Evolutionary conservation across 2,329 filamentous ascomycete genomes (phyloP), one percentile per base, ranked within the genome.

Genomic region (Drechmeria coniospora): DNA sequence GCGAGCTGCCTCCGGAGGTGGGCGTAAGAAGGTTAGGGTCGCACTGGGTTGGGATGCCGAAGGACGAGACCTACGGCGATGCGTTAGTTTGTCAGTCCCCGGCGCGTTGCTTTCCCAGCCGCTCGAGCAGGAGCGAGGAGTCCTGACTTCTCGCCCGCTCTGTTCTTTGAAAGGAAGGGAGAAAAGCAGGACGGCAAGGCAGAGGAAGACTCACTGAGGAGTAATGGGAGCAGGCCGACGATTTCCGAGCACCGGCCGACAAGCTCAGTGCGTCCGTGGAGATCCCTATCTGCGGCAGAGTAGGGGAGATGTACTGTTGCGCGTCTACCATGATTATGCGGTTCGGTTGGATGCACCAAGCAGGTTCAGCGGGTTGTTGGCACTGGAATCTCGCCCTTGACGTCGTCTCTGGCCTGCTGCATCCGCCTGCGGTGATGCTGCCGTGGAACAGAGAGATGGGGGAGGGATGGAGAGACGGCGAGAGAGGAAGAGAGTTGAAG

Each of bases 21-120:
- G 65, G 64, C n/a, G 64, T 66, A 26, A 65, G 46, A 30, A 68
- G 49, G 24, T 50, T 52, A 21, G 55, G 43, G 36, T 65, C 61
- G 46, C 52, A 57, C 35, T 49, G 41, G 42, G 43, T 29, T 38
- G 45, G 35, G 40, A 50, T 39, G 33, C 32, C 42, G 38, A 51
- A 54, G n/a, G 51, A 38, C 6, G 46, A 43, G 16, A 42, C 39
- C 43, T 49, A 31, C 5, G 18, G 25, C 23, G 14, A 14, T 8
- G n/a, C n/a, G n/a, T n/a, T n/a, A n/a, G n/a, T n/a, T n/a, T n/a
- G n/a, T n/a, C n/a, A n/a, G n/a, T n/a, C n/a, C n/a, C n/a, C n/a
- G n/a, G n/a, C n/a, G n/a, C n/a, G n/a, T n/a, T n/a, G n/a, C n/a
- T n/a, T n/a, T n/a, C n/a, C n/a, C n/a, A n/a, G n/a, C n/a, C n/a